Evolutionary conservation across 148 eudicot species (phyloP), one percentile per base, ranked within the genome.

Genomic region (Fagopyrum tataricum): DNA sequence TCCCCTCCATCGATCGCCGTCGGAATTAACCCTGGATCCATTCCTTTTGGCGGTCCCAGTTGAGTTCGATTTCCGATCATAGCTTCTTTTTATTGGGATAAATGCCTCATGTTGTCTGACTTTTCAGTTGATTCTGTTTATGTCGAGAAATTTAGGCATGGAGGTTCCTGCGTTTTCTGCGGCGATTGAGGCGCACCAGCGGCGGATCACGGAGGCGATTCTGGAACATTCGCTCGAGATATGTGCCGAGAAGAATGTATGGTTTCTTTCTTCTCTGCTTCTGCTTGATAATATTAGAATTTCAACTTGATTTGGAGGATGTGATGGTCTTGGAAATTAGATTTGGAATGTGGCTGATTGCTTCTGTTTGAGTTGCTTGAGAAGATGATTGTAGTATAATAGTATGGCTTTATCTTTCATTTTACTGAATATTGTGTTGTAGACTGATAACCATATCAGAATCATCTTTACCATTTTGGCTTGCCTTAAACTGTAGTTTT

Each of bases 1-100:
- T 83, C 95, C 40, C 91, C 92, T 44, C 91, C 97, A 24, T 84
- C 92, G n/a, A 84, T 92, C 71, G 84, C 97, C 51, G 64, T 78
- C 20, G 91, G 97, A 18, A 76, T 89, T 74, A 92, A 79, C 51
- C 97, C 97, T 24, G 95, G 91, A 1, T 83, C 87, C 2, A 88
- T 92, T 42, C 97, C 97, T 67, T 92, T 92, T 37, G 97, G 92
- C 12, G 95, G 97, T 42, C 97, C 97, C 79, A 91, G 97, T 91
- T 85, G 78, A 81, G 84, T 64, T 64, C 43, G 20, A 61, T 14
- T 64, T 39, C 69, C 20, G 2, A 64, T 64, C 37, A 9, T 61
- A 62, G 51, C 15, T 12, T 15, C 15, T n/a, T 23, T 31, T 31
- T 31, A 3, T 31, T 9, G 24, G 11, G 23, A 13, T 51, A 4